These are phyloP conservation scores for Torulaspora globosa DNA, from an alignment of 1,139 yeast genomes.

Conservation along the genomic window DNA sequence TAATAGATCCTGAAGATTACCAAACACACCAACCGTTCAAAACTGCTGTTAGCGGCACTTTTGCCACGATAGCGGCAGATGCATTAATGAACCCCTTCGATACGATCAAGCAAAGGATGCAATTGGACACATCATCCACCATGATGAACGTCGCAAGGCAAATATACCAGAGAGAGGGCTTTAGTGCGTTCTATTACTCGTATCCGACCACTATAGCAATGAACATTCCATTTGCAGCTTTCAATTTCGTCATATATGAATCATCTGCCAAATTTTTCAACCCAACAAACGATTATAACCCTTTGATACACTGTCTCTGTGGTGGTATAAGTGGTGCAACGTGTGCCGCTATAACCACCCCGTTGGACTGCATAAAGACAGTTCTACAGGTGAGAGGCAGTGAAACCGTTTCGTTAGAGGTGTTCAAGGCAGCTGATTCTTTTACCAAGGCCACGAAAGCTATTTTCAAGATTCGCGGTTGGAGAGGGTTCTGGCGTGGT, in stretches of 20 bases:
- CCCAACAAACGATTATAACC: conserved; percentile 77
- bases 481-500: conserved; percentile 74
- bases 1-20: conserved; percentile 33
- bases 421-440: conserved; percentile 60
- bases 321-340: conserved; percentile 97
- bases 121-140: conserved; percentile 41
- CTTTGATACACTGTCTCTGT: conserved; percentile 84
- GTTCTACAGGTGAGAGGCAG: conserved; percentile 58
- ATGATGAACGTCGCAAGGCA: conserved; percentile 40
- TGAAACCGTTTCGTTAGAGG: conserved; percentile 41
- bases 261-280: conserved; percentile 71
- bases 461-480: conserved; percentile 63
- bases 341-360: conserved; percentile 95
- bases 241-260: conserved; percentile 92
- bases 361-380: conserved; percentile 92
- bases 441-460: conserved; percentile 68
- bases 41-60: conserved; percentile 87
- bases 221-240: conserved; percentile 93
- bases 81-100: conserved; percentile 98
- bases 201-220: conserved; percentile 93
- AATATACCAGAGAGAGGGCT: conserved; percentile 72
- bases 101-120: conserved; percentile 87
- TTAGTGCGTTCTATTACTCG: conserved; percentile 79
- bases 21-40: conserved; percentile 54
- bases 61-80: conserved; percentile 89